Conservation (phyloP, 768 basidiomycete species). For the Kwoniella dendrophila region DNA sequence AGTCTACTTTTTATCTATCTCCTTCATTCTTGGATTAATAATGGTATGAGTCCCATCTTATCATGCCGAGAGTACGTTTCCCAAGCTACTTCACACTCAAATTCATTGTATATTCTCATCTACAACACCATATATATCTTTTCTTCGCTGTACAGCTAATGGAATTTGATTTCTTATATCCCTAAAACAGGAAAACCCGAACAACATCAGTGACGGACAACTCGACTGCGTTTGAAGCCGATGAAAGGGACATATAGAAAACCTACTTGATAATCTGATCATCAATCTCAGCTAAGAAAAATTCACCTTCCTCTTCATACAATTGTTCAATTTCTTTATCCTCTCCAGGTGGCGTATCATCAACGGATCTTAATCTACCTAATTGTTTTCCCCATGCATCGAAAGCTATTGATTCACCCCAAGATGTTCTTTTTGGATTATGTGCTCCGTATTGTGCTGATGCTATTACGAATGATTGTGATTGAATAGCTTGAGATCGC, state of each 20-base stretch:
- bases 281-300: conserved; percentile 42
- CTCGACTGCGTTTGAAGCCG: neutral
- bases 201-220: neutral
- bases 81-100: no score
- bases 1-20: no score
- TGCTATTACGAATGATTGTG: conserved; percentile 49
- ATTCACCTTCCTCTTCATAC: conserved; percentile 35
- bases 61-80: neutral
- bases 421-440: conserved; percentile 38
- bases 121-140: conserved; percentile 42
- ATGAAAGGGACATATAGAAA: neutral
- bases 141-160: conserved; percentile 43
- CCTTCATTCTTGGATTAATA: no score
- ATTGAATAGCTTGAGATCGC: conserved; percentile 47
- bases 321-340: conserved; percentile 17
- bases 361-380: conserved; percentile 43
- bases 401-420: conserved; percentile 52
- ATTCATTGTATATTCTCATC: conserved; percentile 21
- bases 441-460: conserved; percentile 51
- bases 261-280: conserved; percentile 35
- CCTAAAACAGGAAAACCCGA: no score
- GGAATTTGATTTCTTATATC: conserved; percentile 45
- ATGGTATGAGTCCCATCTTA: neutral
- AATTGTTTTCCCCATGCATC: conserved; percentile 50
- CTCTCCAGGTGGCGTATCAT: conserved; percentile 33